These are phyloP conservation scores for Manihot esculenta DNA, from an alignment of 441 rosid genomes.

Conservation along the genomic window DNA sequence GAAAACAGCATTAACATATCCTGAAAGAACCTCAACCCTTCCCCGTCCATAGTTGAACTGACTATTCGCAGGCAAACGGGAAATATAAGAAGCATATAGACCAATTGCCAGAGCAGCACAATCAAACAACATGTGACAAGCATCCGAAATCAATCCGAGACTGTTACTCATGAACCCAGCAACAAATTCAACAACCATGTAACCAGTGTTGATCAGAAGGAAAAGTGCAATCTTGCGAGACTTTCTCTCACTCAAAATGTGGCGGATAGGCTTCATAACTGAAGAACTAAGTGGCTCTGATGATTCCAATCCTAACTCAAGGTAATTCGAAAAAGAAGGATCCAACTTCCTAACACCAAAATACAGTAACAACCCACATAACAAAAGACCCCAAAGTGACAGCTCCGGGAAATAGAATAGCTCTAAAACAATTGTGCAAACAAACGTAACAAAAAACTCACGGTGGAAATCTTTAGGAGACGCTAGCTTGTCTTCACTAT, in stretches of 20 bases:
- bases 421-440: slow-evolving; percentile 71
- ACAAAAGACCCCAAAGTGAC: slow-evolving; percentile 76
- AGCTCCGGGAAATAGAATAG: slow-evolving; percentile 79
- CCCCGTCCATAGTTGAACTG: slow-evolving; percentile 97
- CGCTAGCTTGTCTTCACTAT: slow-evolving; percentile 55
- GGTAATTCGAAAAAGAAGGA: slow-evolving; percentile 43
- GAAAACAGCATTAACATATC: slow-evolving; percentile 89
- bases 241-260: slow-evolving; percentile 88
- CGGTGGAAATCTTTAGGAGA: slow-evolving; percentile 59
- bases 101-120: slow-evolving; percentile 97
- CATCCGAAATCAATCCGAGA: slow-evolving; percentile 94
- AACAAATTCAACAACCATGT: slow-evolving; percentile 91
- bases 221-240: slow-evolving; percentile 95
- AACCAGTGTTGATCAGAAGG: slow-evolving; percentile 78
- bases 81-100: slow-evolving; percentile 85
- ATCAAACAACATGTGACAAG: slow-evolving; percentile 97
- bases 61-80: slow-evolving; percentile 80
- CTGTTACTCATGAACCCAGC: slow-evolving; percentile 97
- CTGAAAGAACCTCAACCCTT: slow-evolving; percentile 91
- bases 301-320: slow-evolving; percentile 59
- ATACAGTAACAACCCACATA: slow-evolving; percentile 71
- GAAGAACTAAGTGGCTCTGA: slow-evolving; percentile 53
- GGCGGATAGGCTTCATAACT: slow-evolving; percentile 71
- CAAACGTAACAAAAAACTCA: slow-evolving; percentile 70
- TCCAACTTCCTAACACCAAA: slow-evolving; percentile 71